phyloP scores from a whole-genome alignment of 2,329 filamentous ascomycete species.

The Xylaria sp. region DNA sequence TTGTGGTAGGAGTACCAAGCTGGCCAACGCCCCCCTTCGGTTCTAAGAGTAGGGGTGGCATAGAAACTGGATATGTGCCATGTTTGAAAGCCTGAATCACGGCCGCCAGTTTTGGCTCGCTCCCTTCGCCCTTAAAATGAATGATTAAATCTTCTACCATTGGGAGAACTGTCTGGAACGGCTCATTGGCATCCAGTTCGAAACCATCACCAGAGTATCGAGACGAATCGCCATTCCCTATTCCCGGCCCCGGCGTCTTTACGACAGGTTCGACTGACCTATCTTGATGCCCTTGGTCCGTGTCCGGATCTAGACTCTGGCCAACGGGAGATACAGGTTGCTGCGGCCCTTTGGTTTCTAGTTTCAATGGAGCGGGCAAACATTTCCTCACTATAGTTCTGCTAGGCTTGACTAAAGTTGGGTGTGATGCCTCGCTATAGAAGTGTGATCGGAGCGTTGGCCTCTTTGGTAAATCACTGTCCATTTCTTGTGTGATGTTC shows the following conservation, averaged over 20 bases:
- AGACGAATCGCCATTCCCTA: conserved; percentile 37
- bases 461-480: conserved; percentile 19
- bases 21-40: conserved; percentile 24
- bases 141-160: conserved; percentile 68
- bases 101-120: conserved; percentile 57
- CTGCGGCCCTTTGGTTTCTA: conserved; percentile 33
- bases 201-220: conserved; percentile 33
- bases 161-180: conserved; percentile 60
- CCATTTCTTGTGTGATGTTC: conserved; percentile 6
- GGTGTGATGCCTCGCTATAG: conserved; percentile 37
- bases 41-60: conserved; percentile 36
- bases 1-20: conserved; percentile 21
- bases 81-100: conserved; percentile 60
- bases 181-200: conserved; percentile 37
- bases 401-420: conserved; percentile 40
- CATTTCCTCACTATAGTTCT: conserved; percentile 42
- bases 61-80: conserved; percentile 51
- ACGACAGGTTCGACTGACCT: conserved; percentile 45
- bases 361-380: conserved; percentile 43
- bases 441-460: conserved; percentile 41
- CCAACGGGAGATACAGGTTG: conserved; percentile 38
- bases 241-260: conserved; percentile 57
- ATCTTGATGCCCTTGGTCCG: conserved; percentile 42
- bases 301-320: conserved; percentile 42
- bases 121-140: conserved; percentile 60